Base-by-base conservation (phyloP, 306 rosid genomes). In the Cicer arietinum region DNA sequence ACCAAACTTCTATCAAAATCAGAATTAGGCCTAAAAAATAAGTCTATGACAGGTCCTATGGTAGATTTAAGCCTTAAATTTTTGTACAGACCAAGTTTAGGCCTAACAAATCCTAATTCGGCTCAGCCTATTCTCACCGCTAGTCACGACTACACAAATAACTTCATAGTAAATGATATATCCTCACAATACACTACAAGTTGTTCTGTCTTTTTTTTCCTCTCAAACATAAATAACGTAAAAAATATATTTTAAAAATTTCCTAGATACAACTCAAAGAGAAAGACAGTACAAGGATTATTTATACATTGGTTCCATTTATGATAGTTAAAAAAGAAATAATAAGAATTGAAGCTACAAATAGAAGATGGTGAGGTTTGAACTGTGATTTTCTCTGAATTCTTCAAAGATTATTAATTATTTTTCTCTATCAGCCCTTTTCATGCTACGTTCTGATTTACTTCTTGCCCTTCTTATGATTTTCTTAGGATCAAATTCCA, bases 401-500 rank as follows among this genome's bases (percentile, higher is more conserved):
- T 79, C 68, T 78, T 54, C 57, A 37, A 63, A 69, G 71, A 18
- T 71, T 40, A 54, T 16, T 40, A n/a, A 10, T 16, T 47, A 51
- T 9, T 78, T 78, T 0, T 82, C 84, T 85, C 61, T 88, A 87
- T 78, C 90, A 79, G 62, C 83, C 89, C 79, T 78, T 91, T 73
- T 89, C 83, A 67, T 73, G 76, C 90, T 80, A 70, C 79, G 87
- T 61, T 89, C 93, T 62, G 93, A 79, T 83, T 84, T 86, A 79
- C 90, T 87, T 75, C 85, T 86, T 79, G 90, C 88, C 80, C 80
- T 90, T 53, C 77, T 66, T 46, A 81, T 76, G 66, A 88, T 73
- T 67, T 60, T 92, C 69, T 85, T 88, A 39, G 95, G 81, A 56
- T 91, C 89, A 82, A 85, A 52, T 1, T 89, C 88, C 85, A 88